These are phyloP conservation scores for Incumbomyces lentus DNA, from an alignment of 2,329 filamentous ascomycete species.

Conservation along the genomic window DNA sequence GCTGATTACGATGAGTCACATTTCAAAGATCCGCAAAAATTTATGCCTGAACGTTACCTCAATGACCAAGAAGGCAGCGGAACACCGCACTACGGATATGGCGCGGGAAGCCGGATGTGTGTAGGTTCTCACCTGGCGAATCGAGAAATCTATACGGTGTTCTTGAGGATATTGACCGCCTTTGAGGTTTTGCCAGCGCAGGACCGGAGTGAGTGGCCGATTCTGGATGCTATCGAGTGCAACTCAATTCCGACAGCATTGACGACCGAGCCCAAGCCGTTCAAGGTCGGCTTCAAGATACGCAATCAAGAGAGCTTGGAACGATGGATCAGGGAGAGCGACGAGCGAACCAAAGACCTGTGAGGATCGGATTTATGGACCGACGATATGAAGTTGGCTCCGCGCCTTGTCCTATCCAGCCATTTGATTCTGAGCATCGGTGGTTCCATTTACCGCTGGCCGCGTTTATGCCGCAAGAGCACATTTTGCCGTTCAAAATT, in stretches of 20 bases:
- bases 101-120: slow-evolving; percentile 54
- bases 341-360: slow-evolving; percentile 41
- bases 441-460: too few relatives aligned
- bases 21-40: slow-evolving; percentile 53
- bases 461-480: too few relatives aligned
- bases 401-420: too few relatives aligned
- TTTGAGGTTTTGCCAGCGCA: slow-evolving; percentile 45
- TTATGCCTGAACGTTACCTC: slow-evolving; percentile 63
- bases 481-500: too few relatives aligned
- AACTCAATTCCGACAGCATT: slow-evolving; percentile 48
- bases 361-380: slow-evolving; percentile 12
- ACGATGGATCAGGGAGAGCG: slow-evolving; percentile 44
- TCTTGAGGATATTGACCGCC: slow-evolving; percentile 48
- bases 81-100: slow-evolving; percentile 53
- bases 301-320: slow-evolving; percentile 38
- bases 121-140: slow-evolving; percentile 54
- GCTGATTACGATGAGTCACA: slow-evolving; percentile 62
- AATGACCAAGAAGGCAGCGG: slow-evolving; percentile 40
- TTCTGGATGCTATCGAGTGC: slow-evolving; percentile 48
- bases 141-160: slow-evolving; percentile 52
- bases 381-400: too few relatives aligned
- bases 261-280: slow-evolving; percentile 53
- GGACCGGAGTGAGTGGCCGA: slow-evolving; percentile 38
- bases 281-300: slow-evolving; percentile 47
- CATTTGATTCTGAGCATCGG: too few relatives aligned